These are phyloP conservation scores for Leptographium procerum DNA, from an alignment of 2,329 filamentous ascomycete species.

Conservation along the genomic window DNA sequence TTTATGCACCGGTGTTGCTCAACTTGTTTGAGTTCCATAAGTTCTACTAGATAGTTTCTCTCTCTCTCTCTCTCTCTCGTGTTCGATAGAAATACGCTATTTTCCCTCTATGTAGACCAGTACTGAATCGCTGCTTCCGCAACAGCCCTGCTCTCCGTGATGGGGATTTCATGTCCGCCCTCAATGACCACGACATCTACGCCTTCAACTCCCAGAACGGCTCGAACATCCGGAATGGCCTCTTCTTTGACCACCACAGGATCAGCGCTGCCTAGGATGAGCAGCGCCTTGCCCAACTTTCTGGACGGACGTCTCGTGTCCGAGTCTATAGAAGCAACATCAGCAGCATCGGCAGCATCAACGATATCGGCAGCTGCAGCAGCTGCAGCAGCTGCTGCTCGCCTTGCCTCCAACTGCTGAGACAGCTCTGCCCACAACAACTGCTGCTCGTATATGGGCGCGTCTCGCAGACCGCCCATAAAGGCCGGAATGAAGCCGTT, in stretches of 20 bases:
- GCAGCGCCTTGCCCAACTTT: neutral
- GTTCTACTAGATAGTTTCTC: neutral
- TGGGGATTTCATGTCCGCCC: constrained; percentile 8
- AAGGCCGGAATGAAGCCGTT: constrained; percentile 59
- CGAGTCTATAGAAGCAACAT: too few relatives aligned
- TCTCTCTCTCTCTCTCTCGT: neutral
- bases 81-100: too few relatives aligned
- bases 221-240: neutral
- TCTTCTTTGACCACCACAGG: neutral
- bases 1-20: too few relatives aligned
- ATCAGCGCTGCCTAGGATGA: neutral
- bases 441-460: constrained; percentile 55
- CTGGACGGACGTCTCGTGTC: neutral
- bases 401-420: constrained; percentile 32
- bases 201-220: neutral
- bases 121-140: neutral
- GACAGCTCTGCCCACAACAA: constrained; percentile 50
- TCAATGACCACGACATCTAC: constrained; percentile 18
- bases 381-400: constrained; percentile 2
- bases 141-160: constrained; percentile 3
- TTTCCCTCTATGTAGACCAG: neutral
- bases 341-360: too few relatives aligned
- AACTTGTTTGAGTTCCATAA: neutral
- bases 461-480: constrained; percentile 57
- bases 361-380: too few relatives aligned